Evolutionary conservation across 2,329 filamentous ascomycete species (phyloP), one percentile per base, ranked within the genome.

Genomic region (Fusarium kyushuense): DNA sequence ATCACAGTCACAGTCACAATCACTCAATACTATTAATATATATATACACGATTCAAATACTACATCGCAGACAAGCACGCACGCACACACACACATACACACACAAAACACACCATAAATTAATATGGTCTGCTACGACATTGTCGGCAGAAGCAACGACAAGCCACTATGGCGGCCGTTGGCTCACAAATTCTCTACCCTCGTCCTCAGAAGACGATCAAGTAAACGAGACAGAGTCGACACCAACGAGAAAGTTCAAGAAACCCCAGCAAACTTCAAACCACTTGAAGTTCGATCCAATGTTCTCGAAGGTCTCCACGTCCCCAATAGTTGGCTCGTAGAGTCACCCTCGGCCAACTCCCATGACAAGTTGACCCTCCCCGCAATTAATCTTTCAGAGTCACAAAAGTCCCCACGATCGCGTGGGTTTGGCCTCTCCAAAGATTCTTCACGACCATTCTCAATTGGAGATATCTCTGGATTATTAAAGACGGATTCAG

Each of bases 251-350:
- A 51, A 51, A 7, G n/a, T 23, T 6, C 23, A 25, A 33, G 16
- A 19, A 53, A 17, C 3, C 30, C 14, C 9, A 25, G 13, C 51
- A 41, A 11, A 14, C 29, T 65, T 65, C 49, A 48, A 47, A 11
- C 58, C 45, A 3, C 62, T 65, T 9, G 60, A 65, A 23, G 60
- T 65, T 17, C 60, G 47, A 33, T 43, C 56, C 16, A 65, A 60
- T 42, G 59, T 48, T 29, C 42, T 59, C 10, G 47, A 59, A 38
- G 55, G 60, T 25, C 38, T 65, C 1, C 60, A 47, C 6, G 46
- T 65, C 7, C 62, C 62, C 1, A 65, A 63, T 23, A 47, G 17
- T 36, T 65, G 62, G 62, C 62, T 65, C 12, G 47, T 65, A 42
- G 42, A 16, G 19, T 61, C 53, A 17, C 32, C 13, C 7, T 48